phyloP scores from a whole-genome alignment of 1,139 yeast species.

The Diutina mesorugosa region DNA sequence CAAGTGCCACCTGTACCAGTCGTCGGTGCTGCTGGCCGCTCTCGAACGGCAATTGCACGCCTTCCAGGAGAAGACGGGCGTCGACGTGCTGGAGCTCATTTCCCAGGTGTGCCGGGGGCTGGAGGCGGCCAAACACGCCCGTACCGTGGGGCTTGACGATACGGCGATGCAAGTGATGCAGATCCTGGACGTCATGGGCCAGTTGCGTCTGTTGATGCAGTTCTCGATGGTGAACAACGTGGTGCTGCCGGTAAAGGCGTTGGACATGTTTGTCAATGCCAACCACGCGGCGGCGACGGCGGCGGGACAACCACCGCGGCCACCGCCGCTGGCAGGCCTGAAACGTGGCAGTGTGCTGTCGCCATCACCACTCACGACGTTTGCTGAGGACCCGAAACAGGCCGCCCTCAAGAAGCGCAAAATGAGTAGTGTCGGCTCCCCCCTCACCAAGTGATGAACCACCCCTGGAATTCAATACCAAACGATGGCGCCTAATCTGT shows the following conservation, averaged over 20 bases:
- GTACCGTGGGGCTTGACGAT: constrained; percentile 48
- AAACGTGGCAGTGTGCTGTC: background rate
- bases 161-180: constrained; percentile 59
- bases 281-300: background rate
- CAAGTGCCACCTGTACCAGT: constrained; percentile 23
- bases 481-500: no score
- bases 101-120: constrained; percentile 12
- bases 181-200: constrained; percentile 66
- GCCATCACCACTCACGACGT: background rate
- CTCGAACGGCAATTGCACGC: constrained; percentile 16
- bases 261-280: constrained; percentile 28
- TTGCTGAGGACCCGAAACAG: constrained; percentile 1
- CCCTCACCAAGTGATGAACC: background rate
- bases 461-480: no score
- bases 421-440: background rate
- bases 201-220: constrained; percentile 50
- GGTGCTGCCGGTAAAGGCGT: constrained; percentile 44
- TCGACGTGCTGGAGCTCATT: constrained; percentile 11
- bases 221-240: constrained; percentile 33
- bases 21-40: constrained; percentile 13
- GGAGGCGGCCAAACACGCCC: constrained; percentile 13
- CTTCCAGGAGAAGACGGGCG: constrained; percentile 6
- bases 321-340: background rate
- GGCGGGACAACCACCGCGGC: background rate
- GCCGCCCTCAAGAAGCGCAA: background rate